Evolutionary conservation across 1,284 basidiomycete genomes (phyloP), one percentile per base, ranked within the genome.

Genomic region (Trichosporon ovoides): DNA sequence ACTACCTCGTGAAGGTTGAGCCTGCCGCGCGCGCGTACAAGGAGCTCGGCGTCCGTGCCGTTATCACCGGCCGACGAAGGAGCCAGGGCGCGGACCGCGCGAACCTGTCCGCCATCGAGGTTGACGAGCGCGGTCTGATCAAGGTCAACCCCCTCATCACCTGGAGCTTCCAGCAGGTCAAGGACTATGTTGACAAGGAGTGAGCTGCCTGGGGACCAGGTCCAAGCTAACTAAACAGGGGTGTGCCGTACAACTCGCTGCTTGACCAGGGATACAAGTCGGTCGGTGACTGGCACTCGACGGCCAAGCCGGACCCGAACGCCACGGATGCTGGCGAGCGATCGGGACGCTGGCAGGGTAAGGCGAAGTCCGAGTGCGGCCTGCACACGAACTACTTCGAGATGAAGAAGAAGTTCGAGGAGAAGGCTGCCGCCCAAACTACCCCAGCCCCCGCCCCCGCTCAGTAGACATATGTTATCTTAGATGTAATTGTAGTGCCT

Each of bases 221-320:
- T n/a, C n/a, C n/a, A n/a, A 34, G 48, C 60, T 59, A 24, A 59
- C 53, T n/a, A n/a, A n/a, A 18, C 63, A 78, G 77, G 78, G 80
- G 84, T 33, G 93, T 98, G 1, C 94, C 94, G 2, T 86, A 87
- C 68, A 98, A 98, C 80, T 85, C 84, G 63, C 82, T 98, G 3
- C 83, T 98, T 38, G 86, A 87, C 66, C 84, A 92, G 72, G 95
- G 95, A 1, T 98, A 98, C 81, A 87, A 87, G 69, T 92, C 89
- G 68, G 86, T 98, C 62, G 95, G 95, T 10, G 95, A 98, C 78
- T 95, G 92, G 89, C 96, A 98, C 78, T 94, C 91, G 63, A 98
- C 95, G 0, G 79, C 77, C 22, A 85, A 86, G 73, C 79, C 80
- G 3, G 74, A 75, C 56, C 74, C 75, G 9, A 86, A 85, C 46